Evolutionary conservation across 495 filamentous ascomycete genomes (phyloP), one percentile per base, ranked within the genome.

Genomic region (Pyrenopolyporus hunteri): DNA sequence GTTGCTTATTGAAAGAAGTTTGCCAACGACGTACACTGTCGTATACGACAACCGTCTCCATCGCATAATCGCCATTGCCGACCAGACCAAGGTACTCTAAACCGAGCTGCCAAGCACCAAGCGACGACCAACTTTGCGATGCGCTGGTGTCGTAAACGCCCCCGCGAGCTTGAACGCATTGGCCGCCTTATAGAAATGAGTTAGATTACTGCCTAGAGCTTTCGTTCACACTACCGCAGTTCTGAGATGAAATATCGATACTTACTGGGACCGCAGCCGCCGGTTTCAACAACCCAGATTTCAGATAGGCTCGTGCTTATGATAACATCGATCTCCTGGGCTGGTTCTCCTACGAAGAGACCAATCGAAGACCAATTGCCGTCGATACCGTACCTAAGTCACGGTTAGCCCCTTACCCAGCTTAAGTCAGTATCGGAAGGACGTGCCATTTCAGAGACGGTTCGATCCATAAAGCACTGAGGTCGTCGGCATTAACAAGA

Each of bases 61-160:
- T 76, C 9, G 82, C 86, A 64, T 83, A 87, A 51, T 84, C 73
- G n/a, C 80, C 82, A 65, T 80, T 82, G 6, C 78, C 78, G 7
- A 70, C 73, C 20, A 79, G 70, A 17, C 79, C 82, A 8, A 85
- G 74, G 43, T 83, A 73, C 37, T 79, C 75, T 46, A 86, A 68
- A 4, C 80, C 82, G 31, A 87, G 72, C 59, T 82, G 70, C 73
- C 75, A 89, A 10, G 74, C 62, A 43, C 81, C 82, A 45, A 85
- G 75, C 19, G 73, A 59, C n/a, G 74, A 70, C 85, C 85, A 89
- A 43, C 80, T 83, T 26, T 77, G 72, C 10, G 85, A 87, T 39
- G 76, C 64, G 9, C 69, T 69, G 19, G 67, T 62, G 51, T 80
- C 72, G 67, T 84, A 88, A 20, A 83, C 64, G 31, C 76, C 77